phyloP scores from a whole-genome alignment of 2,329 filamentous ascomycete genomes.

The Fusarium luffae region DNA sequence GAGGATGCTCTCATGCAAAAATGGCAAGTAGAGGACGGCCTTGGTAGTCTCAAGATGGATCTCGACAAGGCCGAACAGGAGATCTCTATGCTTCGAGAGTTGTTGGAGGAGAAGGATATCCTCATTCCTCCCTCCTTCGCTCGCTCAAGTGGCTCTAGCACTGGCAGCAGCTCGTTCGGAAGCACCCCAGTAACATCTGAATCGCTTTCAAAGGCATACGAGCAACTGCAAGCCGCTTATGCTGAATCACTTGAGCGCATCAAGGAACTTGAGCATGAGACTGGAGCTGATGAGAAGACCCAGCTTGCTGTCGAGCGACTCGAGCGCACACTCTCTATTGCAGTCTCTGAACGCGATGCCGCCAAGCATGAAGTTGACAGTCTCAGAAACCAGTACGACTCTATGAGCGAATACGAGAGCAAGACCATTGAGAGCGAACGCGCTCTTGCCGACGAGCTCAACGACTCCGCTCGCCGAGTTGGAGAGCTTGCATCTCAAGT shows the following conservation, averaged over 20 bases:
- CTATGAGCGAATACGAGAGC: constrained; percentile 67
- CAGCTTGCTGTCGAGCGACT: constrained; percentile 71
- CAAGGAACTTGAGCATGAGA: constrained; percentile 68
- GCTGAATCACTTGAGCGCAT: constrained; percentile 73
- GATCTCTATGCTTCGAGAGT: constrained; percentile 80
- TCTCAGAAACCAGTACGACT: constrained; percentile 70
- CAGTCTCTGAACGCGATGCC: constrained; percentile 78
- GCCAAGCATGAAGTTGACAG: constrained; percentile 72
- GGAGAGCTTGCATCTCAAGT: constrained; percentile 85
- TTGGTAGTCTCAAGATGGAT: constrained; percentile 93
- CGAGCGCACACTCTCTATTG: constrained; percentile 74
- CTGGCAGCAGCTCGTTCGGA: constrained; percentile 47
- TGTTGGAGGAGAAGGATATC: constrained; percentile 87
- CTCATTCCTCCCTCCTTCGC: constrained; percentile 71
- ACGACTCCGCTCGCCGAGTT: constrained; percentile 78
- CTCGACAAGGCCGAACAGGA: constrained; percentile 95
- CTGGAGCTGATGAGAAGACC: constrained; percentile 67
- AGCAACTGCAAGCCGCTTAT: constrained; percentile 79
- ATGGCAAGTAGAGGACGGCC: constrained; percentile 92
- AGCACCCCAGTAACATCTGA: constrained; percentile 70
- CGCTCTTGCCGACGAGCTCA: constrained; percentile 75
- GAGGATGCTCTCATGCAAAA: constrained; percentile 96
- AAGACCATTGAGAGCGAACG: constrained; percentile 69
- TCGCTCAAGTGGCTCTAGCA: constrained; percentile 54
- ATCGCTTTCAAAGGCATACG: constrained; percentile 78